These are phyloP conservation scores for Microstegium vimineum DNA, from an alignment of 176 grass and related monocot species.

Conservation along the genomic window DNA sequence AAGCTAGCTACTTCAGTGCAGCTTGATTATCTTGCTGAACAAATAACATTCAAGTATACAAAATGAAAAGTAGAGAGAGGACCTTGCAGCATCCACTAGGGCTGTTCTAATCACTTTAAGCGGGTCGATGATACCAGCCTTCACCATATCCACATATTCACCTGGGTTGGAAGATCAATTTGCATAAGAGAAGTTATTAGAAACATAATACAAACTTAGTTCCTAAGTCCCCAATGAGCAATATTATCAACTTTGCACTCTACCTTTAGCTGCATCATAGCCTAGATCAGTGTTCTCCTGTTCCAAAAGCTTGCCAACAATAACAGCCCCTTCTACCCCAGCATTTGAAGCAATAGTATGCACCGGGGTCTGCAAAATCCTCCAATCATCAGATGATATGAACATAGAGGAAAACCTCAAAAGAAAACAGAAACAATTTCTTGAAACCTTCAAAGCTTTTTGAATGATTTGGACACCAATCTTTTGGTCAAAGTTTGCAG, in stretches of 20 bases:
- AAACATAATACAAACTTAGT: neutral
- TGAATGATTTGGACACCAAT: slow-evolving; percentile 98
- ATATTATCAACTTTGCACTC: neutral
- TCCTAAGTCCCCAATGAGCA: neutral
- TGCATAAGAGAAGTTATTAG: neutral
- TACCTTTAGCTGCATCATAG: slow-evolving; percentile 89
- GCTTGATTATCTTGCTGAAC: neutral
- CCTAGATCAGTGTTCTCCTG: slow-evolving; percentile 72
- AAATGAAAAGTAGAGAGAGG: neutral
- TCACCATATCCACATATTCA: slow-evolving; percentile 86
- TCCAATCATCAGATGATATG: neutral
- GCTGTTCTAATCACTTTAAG: slow-evolving; percentile 85
- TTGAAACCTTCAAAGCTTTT: slow-evolving; percentile 74
- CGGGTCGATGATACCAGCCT: slow-evolving; percentile 79
- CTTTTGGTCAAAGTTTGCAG: slow-evolving; percentile 94
- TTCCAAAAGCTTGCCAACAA: slow-evolving; percentile 83
- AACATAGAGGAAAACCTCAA: neutral
- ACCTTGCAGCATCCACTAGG: slow-evolving; percentile 71
- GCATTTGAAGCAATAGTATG: slow-evolving; percentile 81
- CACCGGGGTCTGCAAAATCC: slow-evolving; percentile 57
- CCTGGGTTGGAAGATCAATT: slow-evolving; percentile 29
- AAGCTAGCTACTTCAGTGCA: neutral
- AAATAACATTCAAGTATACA: neutral
- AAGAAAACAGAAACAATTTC: neutral
- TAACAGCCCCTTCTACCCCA: slow-evolving; percentile 60